A percentile compares a stretch with the other conserved stretches of the same genome.
These are phyloP conservation scores for Fusarium chlamydosporum DNA, from an alignment of 2,329 filamentous ascomycete genomes.

Conservation along the genomic window DNA sequence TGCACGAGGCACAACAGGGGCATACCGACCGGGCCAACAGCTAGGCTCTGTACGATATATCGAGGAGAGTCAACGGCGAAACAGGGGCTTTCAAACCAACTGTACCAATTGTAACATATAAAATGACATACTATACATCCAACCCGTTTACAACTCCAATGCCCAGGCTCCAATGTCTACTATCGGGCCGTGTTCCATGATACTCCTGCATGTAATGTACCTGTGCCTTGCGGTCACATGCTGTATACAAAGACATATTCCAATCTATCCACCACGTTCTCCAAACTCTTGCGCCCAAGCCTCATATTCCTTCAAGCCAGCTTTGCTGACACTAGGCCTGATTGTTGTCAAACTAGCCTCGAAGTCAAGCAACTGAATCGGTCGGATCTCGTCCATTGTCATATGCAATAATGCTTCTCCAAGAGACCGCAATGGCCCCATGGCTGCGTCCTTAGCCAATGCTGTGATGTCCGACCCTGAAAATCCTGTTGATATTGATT, in stretches of 20 bases:
- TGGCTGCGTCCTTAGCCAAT: conserved; percentile 95
- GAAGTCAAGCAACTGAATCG: conserved; percentile 88
- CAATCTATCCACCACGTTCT: conserved; percentile 81
- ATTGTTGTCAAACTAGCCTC: conserved; percentile 86
- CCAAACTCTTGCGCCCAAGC: conserved; percentile 96
- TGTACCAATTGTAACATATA: conserved; percentile 48
- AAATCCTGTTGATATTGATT: conserved; percentile 75
- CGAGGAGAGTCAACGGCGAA: conserved; percentile 1
- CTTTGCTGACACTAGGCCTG: conserved; percentile 87
- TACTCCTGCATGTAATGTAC: conserved; percentile 15
- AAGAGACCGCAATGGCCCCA: conserved; percentile 91
- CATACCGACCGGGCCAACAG: conserved; percentile 9
- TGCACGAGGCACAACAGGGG: conserved; percentile 4
- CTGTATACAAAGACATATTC: conserved; percentile 27
- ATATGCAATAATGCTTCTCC: conserved; percentile 92
- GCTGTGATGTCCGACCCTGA: conserved; percentile 97
- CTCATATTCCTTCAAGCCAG: conserved; percentile 89
- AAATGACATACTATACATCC: conserved; percentile 39
- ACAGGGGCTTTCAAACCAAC: conserved; percentile 30
- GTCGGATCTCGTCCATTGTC: conserved; percentile 92
- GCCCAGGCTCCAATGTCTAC: conserved; percentile 11
- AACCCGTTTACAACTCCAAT: conserved; percentile 27
- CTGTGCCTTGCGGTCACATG: conserved; percentile 29
- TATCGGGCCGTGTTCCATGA: conserved; percentile 13
- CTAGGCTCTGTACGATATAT: conserved; percentile 44